Percentiles rank a stretch among this genome's conserved stretches.
Conservation (phyloP, 345 rosid genomes). For the Cardiospermum halicacabum region DNA sequence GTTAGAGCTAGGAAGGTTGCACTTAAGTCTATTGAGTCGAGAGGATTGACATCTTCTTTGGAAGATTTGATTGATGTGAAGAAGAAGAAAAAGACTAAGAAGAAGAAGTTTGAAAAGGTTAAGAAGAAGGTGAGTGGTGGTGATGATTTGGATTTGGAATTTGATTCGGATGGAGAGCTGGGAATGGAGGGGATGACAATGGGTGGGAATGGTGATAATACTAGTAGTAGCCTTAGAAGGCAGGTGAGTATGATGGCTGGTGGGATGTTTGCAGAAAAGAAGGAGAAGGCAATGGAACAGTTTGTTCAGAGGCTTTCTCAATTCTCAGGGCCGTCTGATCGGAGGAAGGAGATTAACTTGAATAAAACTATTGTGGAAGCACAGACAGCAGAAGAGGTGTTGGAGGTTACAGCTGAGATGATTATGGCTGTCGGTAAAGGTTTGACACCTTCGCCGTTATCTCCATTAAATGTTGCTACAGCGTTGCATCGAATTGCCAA, state of each 20-base stretch:
- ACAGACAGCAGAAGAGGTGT: conserved; percentile 72
- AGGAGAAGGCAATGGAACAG: conserved; percentile 53
- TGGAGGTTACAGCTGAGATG: conserved; percentile 62
- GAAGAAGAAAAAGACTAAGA: conserved; percentile 54
- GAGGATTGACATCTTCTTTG: conserved; percentile 53
- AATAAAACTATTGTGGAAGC: conserved; percentile 74
- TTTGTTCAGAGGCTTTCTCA: conserved; percentile 69
- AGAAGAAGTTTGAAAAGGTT: conserved; percentile 33
- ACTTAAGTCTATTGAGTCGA: conserved; percentile 63
- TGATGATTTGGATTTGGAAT: conserved; percentile 36
- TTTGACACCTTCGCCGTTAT: conserved; percentile 78
- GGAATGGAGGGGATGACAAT: conserved; percentile 22
- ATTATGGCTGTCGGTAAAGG: conserved; percentile 85
- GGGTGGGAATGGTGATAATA: conserved; percentile 22
- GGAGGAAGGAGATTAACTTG: conserved; percentile 69
- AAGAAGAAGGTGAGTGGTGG: conserved; percentile 28
- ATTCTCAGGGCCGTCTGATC: conserved; percentile 70
- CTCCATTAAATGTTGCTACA: conserved; percentile 81
- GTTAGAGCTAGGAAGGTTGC: conserved; percentile 72
- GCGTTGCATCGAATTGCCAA: conserved; percentile 85
- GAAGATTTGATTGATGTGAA: conserved; percentile 48
- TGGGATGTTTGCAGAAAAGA: conserved; percentile 71
- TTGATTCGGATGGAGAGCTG: conserved; percentile 32
- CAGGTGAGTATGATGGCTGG: conserved; percentile 52
- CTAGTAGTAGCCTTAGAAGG: conserved; percentile 30